These are phyloP conservation scores for Sphagnum fallax DNA, from an alignment of 228 moss, liverwort and hornwort genomes.

Conservation along the genomic window DNA sequence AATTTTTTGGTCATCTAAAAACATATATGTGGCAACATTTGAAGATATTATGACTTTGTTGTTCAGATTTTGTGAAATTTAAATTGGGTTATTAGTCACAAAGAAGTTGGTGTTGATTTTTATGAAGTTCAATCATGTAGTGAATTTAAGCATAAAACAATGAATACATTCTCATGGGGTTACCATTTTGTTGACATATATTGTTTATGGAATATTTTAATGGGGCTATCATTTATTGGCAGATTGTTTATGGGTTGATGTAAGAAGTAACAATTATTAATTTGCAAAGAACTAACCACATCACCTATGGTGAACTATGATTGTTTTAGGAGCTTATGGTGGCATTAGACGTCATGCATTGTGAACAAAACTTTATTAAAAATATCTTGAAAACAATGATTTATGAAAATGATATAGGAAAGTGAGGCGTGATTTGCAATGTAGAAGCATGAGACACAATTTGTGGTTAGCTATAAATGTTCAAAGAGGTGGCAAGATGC, in stretches of 20 bases:
- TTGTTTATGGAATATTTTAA: too few relatives aligned
- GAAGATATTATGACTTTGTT: too few relatives aligned
- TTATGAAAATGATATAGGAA: not conserved
- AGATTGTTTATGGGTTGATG: not conserved
- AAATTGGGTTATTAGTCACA: too few relatives aligned
- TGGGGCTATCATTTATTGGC: too few relatives aligned
- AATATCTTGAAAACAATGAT: not conserved
- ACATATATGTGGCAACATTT: too few relatives aligned
- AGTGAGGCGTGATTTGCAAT: not conserved
- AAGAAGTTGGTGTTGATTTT: too few relatives aligned
- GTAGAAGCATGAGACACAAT: not conserved
- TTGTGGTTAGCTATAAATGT: slow-evolving; percentile 2
- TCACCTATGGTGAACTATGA: not conserved
- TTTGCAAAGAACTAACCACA: not conserved
- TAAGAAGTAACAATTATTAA: not conserved
- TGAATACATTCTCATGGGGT: too few relatives aligned
- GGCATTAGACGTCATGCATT: not conserved
- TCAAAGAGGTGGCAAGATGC: not conserved
- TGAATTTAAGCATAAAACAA: too few relatives aligned
- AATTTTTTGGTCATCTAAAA: too few relatives aligned
- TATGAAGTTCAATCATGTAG: too few relatives aligned
- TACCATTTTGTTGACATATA: too few relatives aligned
- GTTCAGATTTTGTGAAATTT: too few relatives aligned
- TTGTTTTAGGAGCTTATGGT: not conserved
- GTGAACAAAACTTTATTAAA: not conserved